These are phyloP conservation scores for Pneumocystis carinii DNA, from an alignment of 1,139 yeast species.

Conservation along the genomic window DNA sequence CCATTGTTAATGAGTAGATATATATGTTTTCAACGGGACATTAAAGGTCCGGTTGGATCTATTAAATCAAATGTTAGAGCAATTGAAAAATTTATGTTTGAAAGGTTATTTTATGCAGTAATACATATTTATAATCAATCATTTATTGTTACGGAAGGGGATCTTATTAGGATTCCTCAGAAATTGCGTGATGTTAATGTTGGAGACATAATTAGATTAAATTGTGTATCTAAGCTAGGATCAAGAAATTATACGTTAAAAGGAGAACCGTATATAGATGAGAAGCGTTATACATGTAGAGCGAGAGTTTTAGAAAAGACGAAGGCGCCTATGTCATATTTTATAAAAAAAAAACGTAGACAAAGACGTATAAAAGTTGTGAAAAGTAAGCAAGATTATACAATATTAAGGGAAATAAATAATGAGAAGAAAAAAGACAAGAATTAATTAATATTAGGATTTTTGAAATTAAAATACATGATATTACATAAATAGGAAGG, in stretches of 20 bases:
- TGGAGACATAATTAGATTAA: slow-evolving; percentile 62
- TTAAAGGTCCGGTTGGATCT: neutral
- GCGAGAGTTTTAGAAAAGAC: slow-evolving; percentile 81
- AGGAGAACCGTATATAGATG: slow-evolving; percentile 37
- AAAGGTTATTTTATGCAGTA: slow-evolving; percentile 43
- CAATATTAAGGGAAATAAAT: slow-evolving; percentile 40
- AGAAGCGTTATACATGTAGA: slow-evolving; percentile 41
- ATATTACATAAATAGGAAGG: neutral
- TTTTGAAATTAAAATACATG: neutral
- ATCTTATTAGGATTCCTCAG: slow-evolving; percentile 53
- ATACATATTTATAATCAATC: slow-evolving; percentile 72
- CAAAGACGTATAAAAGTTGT: slow-evolving; percentile 71
- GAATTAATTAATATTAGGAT: neutral
- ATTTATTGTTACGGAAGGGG: slow-evolving; percentile 83
- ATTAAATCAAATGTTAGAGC: neutral
- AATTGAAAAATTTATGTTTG: slow-evolving; percentile 18
- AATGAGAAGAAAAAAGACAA: neutral
- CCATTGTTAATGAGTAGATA: no score
- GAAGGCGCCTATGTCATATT: slow-evolving; percentile 59
- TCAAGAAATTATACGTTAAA: slow-evolving; percentile 63
- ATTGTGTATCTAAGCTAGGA: slow-evolving; percentile 69
- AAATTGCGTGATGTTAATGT: slow-evolving; percentile 7
- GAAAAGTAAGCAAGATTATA: slow-evolving; percentile 62
- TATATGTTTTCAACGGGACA: no score
- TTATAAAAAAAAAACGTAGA: slow-evolving; percentile 58